A percentile compares a stretch with the other conserved stretches of the same genome.
phyloP scores from a whole-genome alignment of 1,284 basidiomycete species.

The Violaceomyces palustris region DNA sequence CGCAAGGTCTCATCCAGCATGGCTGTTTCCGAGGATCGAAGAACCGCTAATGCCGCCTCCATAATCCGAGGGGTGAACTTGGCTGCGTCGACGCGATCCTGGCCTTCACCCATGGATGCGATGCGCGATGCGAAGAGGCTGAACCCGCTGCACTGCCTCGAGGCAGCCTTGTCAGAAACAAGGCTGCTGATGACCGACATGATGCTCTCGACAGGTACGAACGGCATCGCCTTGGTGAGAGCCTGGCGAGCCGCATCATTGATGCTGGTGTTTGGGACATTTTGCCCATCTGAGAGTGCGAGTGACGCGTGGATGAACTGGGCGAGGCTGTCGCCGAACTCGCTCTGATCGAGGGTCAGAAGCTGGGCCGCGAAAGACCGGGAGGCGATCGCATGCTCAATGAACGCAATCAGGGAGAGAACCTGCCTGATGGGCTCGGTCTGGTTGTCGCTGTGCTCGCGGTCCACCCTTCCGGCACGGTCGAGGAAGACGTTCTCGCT shows the following conservation, averaged over 20 bases:
- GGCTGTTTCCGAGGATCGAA: slow-evolving; percentile 9
- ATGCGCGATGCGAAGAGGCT: slow-evolving; percentile 30
- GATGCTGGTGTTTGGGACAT: slow-evolving; percentile 7
- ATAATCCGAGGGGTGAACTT: slow-evolving; percentile 22
- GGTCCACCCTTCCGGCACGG: slow-evolving; percentile 22
- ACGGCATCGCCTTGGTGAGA: slow-evolving; percentile 29
- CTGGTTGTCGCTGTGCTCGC: slow-evolving; percentile 43
- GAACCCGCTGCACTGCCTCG: slow-evolving; percentile 24
- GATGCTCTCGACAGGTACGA: slow-evolving; percentile 28
- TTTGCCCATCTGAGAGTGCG: slow-evolving; percentile 8
- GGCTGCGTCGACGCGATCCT: slow-evolving; percentile 16
- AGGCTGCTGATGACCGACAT: slow-evolving; percentile 21
- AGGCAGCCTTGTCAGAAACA: slow-evolving; percentile 11
- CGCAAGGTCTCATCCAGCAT: slow-evolving; percentile 17
- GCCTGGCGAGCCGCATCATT: slow-evolving; percentile 18
- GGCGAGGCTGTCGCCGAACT: slow-evolving; percentile 16
- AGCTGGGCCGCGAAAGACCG: slow-evolving; percentile 18
- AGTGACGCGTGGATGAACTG: slow-evolving; percentile 19
- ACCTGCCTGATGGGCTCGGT: slow-evolving; percentile 34
- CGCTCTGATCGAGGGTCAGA: slow-evolving; percentile 2
- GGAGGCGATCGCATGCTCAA: slow-evolving; percentile 30
- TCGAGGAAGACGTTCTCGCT: slow-evolving; percentile 40
- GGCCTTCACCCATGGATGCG: slow-evolving; percentile 11
- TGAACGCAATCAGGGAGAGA: slow-evolving; percentile 33
- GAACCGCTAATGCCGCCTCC: slow-evolving; percentile 17